A percentile compares a stretch with the other conserved stretches of the same genome.
Conservation (phyloP, 2,329 filamentous ascomycete species). For the Penicillium sp. region DNA sequence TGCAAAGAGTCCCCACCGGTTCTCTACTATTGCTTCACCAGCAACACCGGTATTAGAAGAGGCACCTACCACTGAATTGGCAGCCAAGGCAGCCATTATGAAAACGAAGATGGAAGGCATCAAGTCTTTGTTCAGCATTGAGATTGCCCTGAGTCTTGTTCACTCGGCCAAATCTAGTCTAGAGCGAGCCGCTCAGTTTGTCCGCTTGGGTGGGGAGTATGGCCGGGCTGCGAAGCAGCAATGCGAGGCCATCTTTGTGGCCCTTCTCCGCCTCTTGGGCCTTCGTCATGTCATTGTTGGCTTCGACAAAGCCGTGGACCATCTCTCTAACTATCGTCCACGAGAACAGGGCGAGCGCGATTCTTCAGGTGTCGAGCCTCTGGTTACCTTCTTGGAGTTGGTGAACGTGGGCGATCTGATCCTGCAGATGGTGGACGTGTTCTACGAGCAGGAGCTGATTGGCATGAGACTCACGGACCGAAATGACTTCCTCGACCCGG, state of each 20-base stretch:
- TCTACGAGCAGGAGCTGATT: constrained; percentile 93
- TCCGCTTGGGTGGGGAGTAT: constrained; percentile 75
- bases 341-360: constrained; percentile 69
- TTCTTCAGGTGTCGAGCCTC: constrained; percentile 76
- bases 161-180: constrained; percentile 86
- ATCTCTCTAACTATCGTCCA: constrained; percentile 89
- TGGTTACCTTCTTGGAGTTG: constrained; percentile 94
- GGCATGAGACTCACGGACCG: constrained; percentile 80
- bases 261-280: constrained; percentile 80
- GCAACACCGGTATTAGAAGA: constrained; percentile 55
- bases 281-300: constrained; percentile 86
- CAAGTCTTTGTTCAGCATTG: constrained; percentile 91
- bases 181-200: constrained; percentile 81
- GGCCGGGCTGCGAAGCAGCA: constrained; percentile 85
- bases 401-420: constrained; percentile 98
- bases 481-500: constrained; percentile 92
- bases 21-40: constrained; percentile 43
- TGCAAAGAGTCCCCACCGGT: constrained; percentile 40
- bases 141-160: constrained; percentile 86
- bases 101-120: constrained; percentile 92
- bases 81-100: constrained; percentile 97
- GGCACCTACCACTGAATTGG: constrained; percentile 85
- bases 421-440: constrained; percentile 98
- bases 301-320: constrained; percentile 88
- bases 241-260: constrained; percentile 86